Evolutionary conservation across 2,329 filamentous ascomycete genomes (phyloP).

Genomic region (Stenocarpella maydis): DNA sequence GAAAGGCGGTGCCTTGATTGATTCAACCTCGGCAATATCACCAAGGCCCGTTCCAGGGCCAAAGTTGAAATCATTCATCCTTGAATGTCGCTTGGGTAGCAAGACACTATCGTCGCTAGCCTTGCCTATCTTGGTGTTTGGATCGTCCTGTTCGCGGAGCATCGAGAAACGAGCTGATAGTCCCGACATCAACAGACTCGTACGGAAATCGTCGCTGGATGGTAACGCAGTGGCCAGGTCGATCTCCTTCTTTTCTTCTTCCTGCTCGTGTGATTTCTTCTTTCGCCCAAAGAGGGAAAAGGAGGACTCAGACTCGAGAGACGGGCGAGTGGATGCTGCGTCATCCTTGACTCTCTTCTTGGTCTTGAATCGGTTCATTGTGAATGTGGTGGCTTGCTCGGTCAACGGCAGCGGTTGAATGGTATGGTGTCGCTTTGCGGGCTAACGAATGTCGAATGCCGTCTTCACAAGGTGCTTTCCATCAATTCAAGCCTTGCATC

Average conservation of each 20-base stretch:
- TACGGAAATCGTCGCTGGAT: constrained; percentile 88
- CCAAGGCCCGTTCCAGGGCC: constrained; percentile 63
- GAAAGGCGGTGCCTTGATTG: constrained; percentile 68
- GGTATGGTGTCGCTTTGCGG: background rate
- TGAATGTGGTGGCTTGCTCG: constrained; percentile 35
- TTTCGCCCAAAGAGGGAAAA: constrained; percentile 64
- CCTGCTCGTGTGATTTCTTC: constrained; percentile 63
- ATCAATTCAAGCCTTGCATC: constrained; percentile 25
- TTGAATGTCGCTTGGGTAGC: constrained; percentile 81
- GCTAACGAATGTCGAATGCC: background rate
- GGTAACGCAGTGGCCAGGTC: constrained; percentile 80
- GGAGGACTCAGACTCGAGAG: constrained; percentile 61
- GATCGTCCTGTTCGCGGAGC: constrained; percentile 93
- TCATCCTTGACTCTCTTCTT: constrained; percentile 76
- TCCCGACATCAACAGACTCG: constrained; percentile 94
- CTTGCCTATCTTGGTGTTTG: constrained; percentile 87
- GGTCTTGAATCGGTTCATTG: constrained; percentile 80
- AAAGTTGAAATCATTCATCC: constrained; percentile 74
- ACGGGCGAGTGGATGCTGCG: constrained; percentile 49
- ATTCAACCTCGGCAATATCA: constrained; percentile 92
- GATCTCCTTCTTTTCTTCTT: constrained; percentile 71
- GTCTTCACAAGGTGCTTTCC: constrained; percentile 27
- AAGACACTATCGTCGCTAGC: constrained; percentile 95
- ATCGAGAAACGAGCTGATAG: constrained; percentile 96
- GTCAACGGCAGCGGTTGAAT: constrained; percentile 1